Conservation (phyloP, 2,329 filamentous ascomycete species). For the Epichloe elymi region DNA sequence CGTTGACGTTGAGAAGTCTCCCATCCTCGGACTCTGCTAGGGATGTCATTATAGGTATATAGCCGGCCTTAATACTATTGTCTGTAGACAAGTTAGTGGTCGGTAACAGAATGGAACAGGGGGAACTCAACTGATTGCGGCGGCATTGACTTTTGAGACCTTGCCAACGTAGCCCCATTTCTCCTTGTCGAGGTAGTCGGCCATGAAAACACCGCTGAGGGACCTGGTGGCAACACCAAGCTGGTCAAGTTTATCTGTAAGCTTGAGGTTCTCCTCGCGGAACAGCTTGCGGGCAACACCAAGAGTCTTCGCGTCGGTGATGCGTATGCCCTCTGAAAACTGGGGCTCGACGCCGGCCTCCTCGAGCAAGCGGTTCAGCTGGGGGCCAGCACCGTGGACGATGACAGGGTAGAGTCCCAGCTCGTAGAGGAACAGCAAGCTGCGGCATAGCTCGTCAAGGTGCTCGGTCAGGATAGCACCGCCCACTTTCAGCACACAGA, state of each 20-base stretch:
- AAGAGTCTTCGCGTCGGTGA: slow-evolving; percentile 91
- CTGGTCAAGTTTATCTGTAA: slow-evolving; percentile 79
- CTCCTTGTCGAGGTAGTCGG: slow-evolving; percentile 90
- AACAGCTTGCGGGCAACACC: slow-evolving; percentile 86
- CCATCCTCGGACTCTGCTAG: slow-evolving; percentile 91
- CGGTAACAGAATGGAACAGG: background rate
- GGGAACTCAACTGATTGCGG: slow-evolving; percentile 53
- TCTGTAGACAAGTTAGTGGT: background rate
- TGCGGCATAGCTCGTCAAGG: slow-evolving; percentile 79
- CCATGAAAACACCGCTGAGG: slow-evolving; percentile 81
- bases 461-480: slow-evolving; percentile 93
- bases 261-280: slow-evolving; percentile 85
- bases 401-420: slow-evolving; percentile 91
- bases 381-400: slow-evolving; percentile 87
- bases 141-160: slow-evolving; percentile 84
- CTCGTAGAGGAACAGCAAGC: slow-evolving; percentile 83
- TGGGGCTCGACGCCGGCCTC: slow-evolving; percentile 86
- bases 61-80: slow-evolving; percentile 61
- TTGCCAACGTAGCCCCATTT: slow-evolving; percentile 95
- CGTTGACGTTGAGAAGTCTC: slow-evolving; percentile 92
- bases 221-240: slow-evolving; percentile 82
- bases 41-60: slow-evolving; percentile 85
- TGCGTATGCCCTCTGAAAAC: slow-evolving; percentile 90
- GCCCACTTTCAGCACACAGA: slow-evolving; percentile 96
- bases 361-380: slow-evolving; percentile 84